Base-by-base conservation (phyloP, 2,329 filamentous ascomycete species). In the Cladophialophora psammophila region DNA sequence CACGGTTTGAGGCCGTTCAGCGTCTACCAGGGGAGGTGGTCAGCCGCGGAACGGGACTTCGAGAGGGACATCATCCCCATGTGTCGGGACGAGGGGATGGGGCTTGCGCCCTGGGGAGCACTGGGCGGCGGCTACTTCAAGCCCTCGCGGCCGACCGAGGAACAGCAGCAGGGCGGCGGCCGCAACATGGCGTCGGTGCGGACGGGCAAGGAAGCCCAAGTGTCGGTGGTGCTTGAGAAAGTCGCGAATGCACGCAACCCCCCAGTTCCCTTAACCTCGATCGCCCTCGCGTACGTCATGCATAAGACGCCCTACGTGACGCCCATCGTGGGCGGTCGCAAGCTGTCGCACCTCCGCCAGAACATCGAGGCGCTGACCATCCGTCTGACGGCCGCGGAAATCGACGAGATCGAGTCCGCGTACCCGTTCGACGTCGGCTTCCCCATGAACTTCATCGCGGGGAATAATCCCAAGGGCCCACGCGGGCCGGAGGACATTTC, bases 31-130 rank as follows among this genome's bases (percentile, higher is more conserved):
- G 90, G 90, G 9, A 80, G 79, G 10, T 92, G 88, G 88, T 86
- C 80, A 26, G 82, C 84, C 18, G 82, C 80, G 1, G 82, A 86
- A 56, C 85, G 90, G 31, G 90, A 92, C 75, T 86, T 91, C 59
- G 88, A 90, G 79, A 83, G 88, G 31, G 88, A 90, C n/a, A 88
- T 90, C 71, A 82, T 91, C 40, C 88, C 88, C 50, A 91, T 91
- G 89, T 82, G 79, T 45, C 81, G 81, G 42, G 81, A 83, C 35
- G 86, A 90, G 72, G 88, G 88, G 38, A 90, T 90, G 85, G 87
- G 81, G 0, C 75, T 89, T 6, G 82, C 82, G 0, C 86, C 86
- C 0, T 87, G 84, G 83, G 84, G 83, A 8, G 75, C 81, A 1
- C 78, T 88, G 8, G 85, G 84, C 42, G 79, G 81, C 63, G 85